Percentiles rank a stretch among this genome's conserved stretches.
phyloP scores from a whole-genome alignment of 352 stramenopile genomes.

The Phytopythium kandeliae region DNA sequence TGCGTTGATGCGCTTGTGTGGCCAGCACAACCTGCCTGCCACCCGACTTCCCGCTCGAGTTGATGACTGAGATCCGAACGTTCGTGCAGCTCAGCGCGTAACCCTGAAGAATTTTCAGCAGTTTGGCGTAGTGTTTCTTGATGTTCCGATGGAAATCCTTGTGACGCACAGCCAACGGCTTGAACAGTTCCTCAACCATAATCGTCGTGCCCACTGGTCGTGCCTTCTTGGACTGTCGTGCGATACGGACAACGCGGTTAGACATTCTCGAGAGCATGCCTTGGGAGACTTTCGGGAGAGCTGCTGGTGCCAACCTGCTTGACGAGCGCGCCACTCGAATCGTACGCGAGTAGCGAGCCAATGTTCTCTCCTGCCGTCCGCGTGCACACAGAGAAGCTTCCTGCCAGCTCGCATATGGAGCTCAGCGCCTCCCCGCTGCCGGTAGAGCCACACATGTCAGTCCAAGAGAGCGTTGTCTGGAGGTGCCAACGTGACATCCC shows the following conservation, averaged over 20 bases:
- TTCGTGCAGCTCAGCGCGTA: slow-evolving; percentile 59
- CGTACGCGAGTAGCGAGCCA: slow-evolving; percentile 84
- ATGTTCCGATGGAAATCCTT: slow-evolving; percentile 92
- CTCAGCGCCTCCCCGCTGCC: slow-evolving; percentile 92
- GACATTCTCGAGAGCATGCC: too few species aligned
- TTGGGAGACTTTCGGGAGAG: too few species aligned
- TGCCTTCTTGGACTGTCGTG: slow-evolving; percentile 37
- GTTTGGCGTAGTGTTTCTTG: slow-evolving; percentile 91
- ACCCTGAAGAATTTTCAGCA: slow-evolving; percentile 90
- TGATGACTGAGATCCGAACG: slow-evolving; percentile 55
- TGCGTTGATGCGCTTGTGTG: slow-evolving; percentile 56
- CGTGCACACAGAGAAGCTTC: slow-evolving; percentile 86
- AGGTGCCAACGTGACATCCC: too few species aligned
- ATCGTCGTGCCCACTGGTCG: slow-evolving; percentile 91
- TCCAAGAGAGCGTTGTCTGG: too few species aligned
- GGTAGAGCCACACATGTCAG: not conserved
- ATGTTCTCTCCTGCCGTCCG: slow-evolving; percentile 63
- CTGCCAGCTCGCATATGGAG: slow-evolving; percentile 90
- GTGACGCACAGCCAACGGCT: slow-evolving; percentile 88
- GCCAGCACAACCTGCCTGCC: slow-evolving; percentile 49
- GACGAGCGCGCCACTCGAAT: slow-evolving; percentile 55
- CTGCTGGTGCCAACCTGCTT: slow-evolving; percentile 17
- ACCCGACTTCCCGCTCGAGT: slow-evolving; percentile 41
- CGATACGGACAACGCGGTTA: too few species aligned
- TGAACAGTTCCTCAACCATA: slow-evolving; percentile 91